A percentile compares a stretch with the other conserved stretches of the same genome.
Conservation (phyloP, 306 rosid species). For the Albizia julibrissin region DNA sequence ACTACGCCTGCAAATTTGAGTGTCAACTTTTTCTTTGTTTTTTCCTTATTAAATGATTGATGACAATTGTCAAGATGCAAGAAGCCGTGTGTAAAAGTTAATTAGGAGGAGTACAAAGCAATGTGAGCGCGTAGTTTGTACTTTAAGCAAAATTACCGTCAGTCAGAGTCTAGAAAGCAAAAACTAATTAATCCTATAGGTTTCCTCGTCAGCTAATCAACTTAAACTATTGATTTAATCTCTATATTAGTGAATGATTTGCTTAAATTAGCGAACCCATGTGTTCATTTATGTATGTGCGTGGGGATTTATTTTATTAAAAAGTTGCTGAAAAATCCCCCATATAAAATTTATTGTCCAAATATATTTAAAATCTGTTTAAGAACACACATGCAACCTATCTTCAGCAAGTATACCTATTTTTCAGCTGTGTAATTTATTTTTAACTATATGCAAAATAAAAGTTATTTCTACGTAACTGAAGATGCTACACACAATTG, state of each 20-base stretch:
- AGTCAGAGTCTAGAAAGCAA: slow-evolving; percentile 16
- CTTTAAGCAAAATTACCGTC: slow-evolving; percentile 41
- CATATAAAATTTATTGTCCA: no score
- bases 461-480: no score
- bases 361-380: no score
- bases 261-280: neutral
- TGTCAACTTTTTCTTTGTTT: slow-evolving; percentile 6
- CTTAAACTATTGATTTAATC: neutral
- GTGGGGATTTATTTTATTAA: no score
- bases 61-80: slow-evolving; percentile 37
- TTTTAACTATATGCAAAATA: no score
- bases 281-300: neutral
- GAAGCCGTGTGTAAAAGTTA: slow-evolving; percentile 53
- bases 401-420: no score
- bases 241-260: neutral
- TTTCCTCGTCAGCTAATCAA: neutral
- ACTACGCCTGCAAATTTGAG: slow-evolving; percentile 54
- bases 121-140: slow-evolving; percentile 42
- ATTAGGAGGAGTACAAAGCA: slow-evolving; percentile 36
- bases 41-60: neutral
- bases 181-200: neutral
- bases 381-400: no score
- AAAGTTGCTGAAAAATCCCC: no score
- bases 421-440: no score
- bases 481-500: no score